Evolutionary conservation across 2,329 filamentous ascomycete genomes (phyloP).

Genomic region (Xylariaceae sp.): DNA sequence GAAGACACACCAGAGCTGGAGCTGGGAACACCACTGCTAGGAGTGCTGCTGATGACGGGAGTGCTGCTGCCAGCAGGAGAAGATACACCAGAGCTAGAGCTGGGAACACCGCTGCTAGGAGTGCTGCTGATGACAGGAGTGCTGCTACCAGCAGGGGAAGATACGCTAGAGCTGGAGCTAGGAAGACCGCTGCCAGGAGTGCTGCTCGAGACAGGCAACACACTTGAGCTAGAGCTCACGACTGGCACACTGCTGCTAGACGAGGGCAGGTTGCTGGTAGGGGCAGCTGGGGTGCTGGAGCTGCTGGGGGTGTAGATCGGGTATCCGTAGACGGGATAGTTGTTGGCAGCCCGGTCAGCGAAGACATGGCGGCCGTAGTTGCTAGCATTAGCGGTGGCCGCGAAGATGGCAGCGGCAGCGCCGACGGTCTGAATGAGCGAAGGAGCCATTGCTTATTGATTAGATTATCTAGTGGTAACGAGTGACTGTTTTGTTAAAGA

Average conservation of each 20-base stretch:
- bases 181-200: neutral
- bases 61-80: neutral
- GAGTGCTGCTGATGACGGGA: neutral
- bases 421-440: conserved; percentile 49
- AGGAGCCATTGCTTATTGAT: conserved; percentile 47
- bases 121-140: neutral
- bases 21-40: neutral
- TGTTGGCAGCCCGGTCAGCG: conserved; percentile 10
- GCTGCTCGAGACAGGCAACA: neutral
- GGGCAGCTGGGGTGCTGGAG: neutral
- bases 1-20: neutral
- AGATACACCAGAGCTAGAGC: neutral
- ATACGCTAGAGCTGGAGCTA: neutral
- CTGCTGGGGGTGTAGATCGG: conserved; percentile 10
- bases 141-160: neutral
- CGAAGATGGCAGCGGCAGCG: conserved; percentile 41
- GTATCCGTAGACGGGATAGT: conserved; percentile 23
- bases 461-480: conserved; percentile 35
- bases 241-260: neutral
- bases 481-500: conserved; percentile 45
- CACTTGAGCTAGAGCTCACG: neutral
- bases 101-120: neutral
- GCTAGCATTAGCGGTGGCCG: conserved; percentile 25
- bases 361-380: neutral
- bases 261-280: conserved; percentile 7